Percentiles rank a stretch among this genome's conserved stretches.
phyloP scores from a whole-genome alignment of 257 asterid genomes.

The Prunella vulgaris region DNA sequence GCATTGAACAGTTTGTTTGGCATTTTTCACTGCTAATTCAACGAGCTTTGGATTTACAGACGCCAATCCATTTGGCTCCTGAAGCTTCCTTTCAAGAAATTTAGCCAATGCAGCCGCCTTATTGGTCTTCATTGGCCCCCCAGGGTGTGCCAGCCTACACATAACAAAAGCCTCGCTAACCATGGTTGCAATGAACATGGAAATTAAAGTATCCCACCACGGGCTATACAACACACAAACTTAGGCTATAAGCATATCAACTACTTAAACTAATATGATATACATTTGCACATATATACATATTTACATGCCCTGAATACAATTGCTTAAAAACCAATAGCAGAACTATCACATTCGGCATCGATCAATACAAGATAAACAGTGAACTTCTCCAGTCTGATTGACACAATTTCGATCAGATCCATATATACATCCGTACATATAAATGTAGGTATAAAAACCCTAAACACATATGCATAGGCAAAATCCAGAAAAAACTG shows the following conservation, averaged over 20 bases:
- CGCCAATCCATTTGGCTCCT: constrained; percentile 77
- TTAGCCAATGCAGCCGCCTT: constrained; percentile 97
- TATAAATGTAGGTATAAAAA: neutral
- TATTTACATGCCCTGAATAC: neutral
- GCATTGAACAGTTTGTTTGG: constrained; percentile 64
- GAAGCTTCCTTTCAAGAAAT: constrained; percentile 80
- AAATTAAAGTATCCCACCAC: constrained; percentile 16
- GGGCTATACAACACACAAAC: neutral
- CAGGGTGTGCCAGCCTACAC: constrained; percentile 87
- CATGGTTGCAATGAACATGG: constrained; percentile 8
- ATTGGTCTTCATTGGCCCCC: constrained; percentile 89
- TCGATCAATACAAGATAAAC: constrained; percentile 6
- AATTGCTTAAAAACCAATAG: neutral
- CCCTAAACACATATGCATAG: constrained; percentile 21
- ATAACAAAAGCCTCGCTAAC: constrained; percentile 15
- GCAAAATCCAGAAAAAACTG: neutral
- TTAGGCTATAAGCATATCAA: neutral
- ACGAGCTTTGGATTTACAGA: constrained; percentile 71
- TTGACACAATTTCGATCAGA: neutral
- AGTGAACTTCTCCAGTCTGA: neutral
- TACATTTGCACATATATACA: neutral
- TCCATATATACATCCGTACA: neutral
- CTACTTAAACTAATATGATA: neutral
- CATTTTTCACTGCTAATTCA: constrained; percentile 79
- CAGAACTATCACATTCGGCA: neutral